Percentiles rank a stretch among this genome's conserved stretches.
Evolutionary conservation across 345 rosid species (phyloP).

Genomic region (Laguncularia racemosa): DNA sequence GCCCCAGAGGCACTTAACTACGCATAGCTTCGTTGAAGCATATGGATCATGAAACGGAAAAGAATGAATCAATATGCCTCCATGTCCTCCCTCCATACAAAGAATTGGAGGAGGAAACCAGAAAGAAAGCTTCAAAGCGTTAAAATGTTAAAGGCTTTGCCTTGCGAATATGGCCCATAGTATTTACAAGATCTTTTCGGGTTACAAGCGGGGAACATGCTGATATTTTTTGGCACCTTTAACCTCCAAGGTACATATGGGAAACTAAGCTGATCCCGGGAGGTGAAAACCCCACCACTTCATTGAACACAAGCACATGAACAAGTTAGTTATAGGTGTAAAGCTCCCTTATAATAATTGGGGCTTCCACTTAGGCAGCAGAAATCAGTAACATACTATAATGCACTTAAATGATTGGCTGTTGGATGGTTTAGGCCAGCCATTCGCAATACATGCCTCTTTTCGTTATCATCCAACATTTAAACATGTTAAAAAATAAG

Average conservation of each 20-base stretch:
- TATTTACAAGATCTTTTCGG: conserved; percentile 88
- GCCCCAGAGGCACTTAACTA: too few species aligned
- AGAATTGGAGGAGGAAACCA: too few species aligned
- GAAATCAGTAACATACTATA: conserved; percentile 3
- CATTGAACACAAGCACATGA: conserved; percentile 96
- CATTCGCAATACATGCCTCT: too few species aligned
- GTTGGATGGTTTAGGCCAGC: too few species aligned
- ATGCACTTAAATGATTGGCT: too few species aligned
- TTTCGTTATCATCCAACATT: too few species aligned
- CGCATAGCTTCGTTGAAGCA: too few species aligned
- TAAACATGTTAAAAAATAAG: too few species aligned
- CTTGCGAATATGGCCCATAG: conserved; percentile 85
- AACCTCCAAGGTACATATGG: conserved; percentile 88
- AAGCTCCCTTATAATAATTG: conserved; percentile 84
- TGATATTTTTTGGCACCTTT: conserved; percentile 55
- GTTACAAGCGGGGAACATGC: conserved; percentile 84
- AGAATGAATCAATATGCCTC: too few species aligned
- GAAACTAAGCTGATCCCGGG: conserved; percentile 92
- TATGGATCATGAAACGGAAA: too few species aligned
- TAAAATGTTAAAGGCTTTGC: conserved; percentile 50
- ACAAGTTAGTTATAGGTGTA: conserved; percentile 57
- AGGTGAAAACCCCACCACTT: conserved; percentile 86
- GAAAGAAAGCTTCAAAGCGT: too few species aligned
- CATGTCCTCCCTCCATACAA: too few species aligned
- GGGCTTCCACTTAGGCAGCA: conserved; percentile 85